These are phyloP conservation scores for Collybia sordida DNA, from an alignment of 768 basidiomycete genomes.

Conservation along the genomic window DNA sequence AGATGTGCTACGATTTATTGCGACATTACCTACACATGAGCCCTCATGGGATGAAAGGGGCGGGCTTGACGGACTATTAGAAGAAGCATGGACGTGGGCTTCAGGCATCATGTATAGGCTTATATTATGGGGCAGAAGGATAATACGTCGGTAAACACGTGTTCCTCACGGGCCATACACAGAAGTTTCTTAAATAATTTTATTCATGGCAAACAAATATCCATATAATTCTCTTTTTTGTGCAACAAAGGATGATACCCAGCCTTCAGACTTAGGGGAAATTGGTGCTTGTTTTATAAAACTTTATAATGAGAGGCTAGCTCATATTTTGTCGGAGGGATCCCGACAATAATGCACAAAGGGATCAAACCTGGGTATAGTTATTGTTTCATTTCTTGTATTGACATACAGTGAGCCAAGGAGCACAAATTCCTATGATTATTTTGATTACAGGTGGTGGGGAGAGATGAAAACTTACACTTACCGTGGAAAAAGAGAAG, in stretches of 20 bases:
- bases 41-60: constrained; percentile 63
- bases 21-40: constrained; percentile 49
- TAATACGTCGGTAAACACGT: constrained; percentile 31
- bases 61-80: constrained; percentile 62
- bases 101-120: constrained; percentile 33
- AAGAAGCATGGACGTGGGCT: constrained; percentile 62
- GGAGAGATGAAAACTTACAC: constrained; percentile 11
- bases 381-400: background rate
- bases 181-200: too few relatives aligned
- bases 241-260: too few relatives aligned
- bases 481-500: constrained; percentile 61
- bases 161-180: background rate
- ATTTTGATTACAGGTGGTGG: background rate
- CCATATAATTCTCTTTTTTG: too few relatives aligned
- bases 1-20: constrained; percentile 88
- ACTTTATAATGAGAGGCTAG: too few relatives aligned
- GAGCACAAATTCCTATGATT: background rate
- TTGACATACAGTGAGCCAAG: constrained; percentile 3
- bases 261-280: too few relatives aligned
- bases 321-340: too few relatives aligned
- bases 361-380: too few relatives aligned
- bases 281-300: too few relatives aligned
- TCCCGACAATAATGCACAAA: too few relatives aligned
- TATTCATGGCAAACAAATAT: too few relatives aligned
- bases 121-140: constrained; percentile 35